Evolutionary conservation across 2,329 filamentous ascomycete species (phyloP).

Genomic region (Ceratocystis harringtonii): DNA sequence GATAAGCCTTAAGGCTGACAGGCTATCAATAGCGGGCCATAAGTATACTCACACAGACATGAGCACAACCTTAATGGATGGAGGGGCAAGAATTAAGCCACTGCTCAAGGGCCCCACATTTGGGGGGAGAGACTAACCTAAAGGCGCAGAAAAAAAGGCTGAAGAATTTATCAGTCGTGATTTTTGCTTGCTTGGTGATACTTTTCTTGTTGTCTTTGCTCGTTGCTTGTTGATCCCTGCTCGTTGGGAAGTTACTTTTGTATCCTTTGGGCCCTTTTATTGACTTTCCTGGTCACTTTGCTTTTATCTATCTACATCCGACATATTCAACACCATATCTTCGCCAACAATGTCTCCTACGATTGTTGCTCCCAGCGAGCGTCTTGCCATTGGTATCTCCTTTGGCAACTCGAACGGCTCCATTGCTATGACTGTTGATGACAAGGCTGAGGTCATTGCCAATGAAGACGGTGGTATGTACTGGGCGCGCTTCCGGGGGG

Average conservation of each 20-base stretch:
- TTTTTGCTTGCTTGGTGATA: not conserved
- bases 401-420: slow-evolving; percentile 99
- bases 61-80: not conserved
- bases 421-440: slow-evolving; percentile 83
- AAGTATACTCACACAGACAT: slow-evolving; percentile 2
- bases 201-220: slow-evolving; percentile 3
- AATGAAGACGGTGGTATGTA: slow-evolving; percentile 87
- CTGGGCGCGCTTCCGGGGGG: not conserved
- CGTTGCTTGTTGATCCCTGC: not conserved
- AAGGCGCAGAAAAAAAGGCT: slow-evolving; percentile 1
- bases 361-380: slow-evolving; percentile 38
- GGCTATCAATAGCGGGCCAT: not conserved
- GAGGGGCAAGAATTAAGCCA: slow-evolving; percentile 12
- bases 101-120: slow-evolving; percentile 11
- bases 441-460: slow-evolving; percentile 93
- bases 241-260: slow-evolving; percentile 1
- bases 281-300: slow-evolving; percentile 12
- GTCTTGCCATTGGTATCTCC: slow-evolving; percentile 78
- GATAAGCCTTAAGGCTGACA: slow-evolving; percentile 12
- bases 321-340: not conserved
- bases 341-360: slow-evolving; percentile 21
- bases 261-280: not conserved
- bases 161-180: slow-evolving; percentile 4
- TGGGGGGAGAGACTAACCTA: slow-evolving; percentile 14
- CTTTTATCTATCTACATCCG: slow-evolving; percentile 2